Conservation (phyloP, 345 rosid species). For the Eutrema heterophyllum region DNA sequence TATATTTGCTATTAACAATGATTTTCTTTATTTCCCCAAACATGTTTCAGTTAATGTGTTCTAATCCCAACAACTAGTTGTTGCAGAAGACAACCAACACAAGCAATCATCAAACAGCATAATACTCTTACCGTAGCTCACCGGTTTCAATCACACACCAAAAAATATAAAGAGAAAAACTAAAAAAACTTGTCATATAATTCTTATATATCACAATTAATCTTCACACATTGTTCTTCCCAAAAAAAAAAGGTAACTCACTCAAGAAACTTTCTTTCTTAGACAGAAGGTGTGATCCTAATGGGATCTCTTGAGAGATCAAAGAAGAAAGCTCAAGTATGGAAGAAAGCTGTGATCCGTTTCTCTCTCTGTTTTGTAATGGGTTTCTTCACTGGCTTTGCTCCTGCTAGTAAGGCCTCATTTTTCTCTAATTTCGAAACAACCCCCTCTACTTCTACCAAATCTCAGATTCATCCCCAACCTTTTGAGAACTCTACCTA, state of each 20-base stretch:
- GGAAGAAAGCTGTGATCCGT: slow-evolving; percentile 82
- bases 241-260: background rate
- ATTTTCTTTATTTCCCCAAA: background rate
- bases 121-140: slow-evolving; percentile 15
- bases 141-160: slow-evolving; percentile 34
- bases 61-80: slow-evolving; percentile 37
- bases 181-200: background rate
- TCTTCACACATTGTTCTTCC: slow-evolving; percentile 5
- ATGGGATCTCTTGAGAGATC: slow-evolving; percentile 69
- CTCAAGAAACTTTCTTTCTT: background rate
- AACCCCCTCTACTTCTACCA: slow-evolving; percentile 10
- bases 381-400: slow-evolving; percentile 89
- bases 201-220: slow-evolving; percentile 20
- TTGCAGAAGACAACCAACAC: slow-evolving; percentile 23
- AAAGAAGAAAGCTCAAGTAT: slow-evolving; percentile 70
- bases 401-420: slow-evolving; percentile 63
- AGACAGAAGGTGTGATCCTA: background rate
- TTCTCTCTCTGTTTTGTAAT: slow-evolving; percentile 77
- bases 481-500: slow-evolving; percentile 28
- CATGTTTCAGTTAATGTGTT: slow-evolving; percentile 27
- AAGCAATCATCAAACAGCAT: slow-evolving; percentile 27
- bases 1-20: background rate
- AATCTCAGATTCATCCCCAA: slow-evolving; percentile 29
- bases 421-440: slow-evolving; percentile 26
- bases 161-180: slow-evolving; percentile 8